phyloP scores from a whole-genome alignment of 495 filamentous ascomycete genomes.

The Baudoinia panamericana region DNA sequence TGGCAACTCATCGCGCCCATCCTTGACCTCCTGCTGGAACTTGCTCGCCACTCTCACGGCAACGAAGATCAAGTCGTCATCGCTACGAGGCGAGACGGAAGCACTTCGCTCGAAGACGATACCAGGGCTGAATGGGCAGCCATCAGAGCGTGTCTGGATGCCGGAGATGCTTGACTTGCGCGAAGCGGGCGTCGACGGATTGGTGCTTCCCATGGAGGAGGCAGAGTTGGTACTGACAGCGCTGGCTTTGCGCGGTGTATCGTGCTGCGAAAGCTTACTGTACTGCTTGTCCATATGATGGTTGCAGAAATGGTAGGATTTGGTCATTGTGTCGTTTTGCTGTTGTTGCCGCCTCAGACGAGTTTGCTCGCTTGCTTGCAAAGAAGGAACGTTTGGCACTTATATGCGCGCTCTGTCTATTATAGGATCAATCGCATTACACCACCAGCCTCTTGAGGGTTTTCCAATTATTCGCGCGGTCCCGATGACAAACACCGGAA shows the following conservation, averaged over 20 bases:
- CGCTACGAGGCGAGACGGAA: slow-evolving; percentile 1
- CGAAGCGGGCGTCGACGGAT: too few species aligned
- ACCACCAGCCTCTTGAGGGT: too few species aligned
- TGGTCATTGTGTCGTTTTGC: not conserved
- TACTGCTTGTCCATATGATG: not conserved
- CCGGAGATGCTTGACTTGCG: not conserved
- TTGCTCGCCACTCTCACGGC: slow-evolving; percentile 1
- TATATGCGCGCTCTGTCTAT: too few species aligned
- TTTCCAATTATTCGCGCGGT: too few species aligned
- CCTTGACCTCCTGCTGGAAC: not conserved
- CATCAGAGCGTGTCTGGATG: not conserved
- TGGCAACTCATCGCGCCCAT: slow-evolving; percentile 5
- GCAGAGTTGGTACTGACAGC: not conserved
- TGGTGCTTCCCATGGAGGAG: too few species aligned
- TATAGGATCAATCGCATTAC: too few species aligned
- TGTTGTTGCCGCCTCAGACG: too few species aligned
- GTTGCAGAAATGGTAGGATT: not conserved
- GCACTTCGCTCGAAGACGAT: slow-evolving; percentile 8
- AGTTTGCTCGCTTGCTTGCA: too few species aligned
- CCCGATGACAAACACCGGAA: too few species aligned
- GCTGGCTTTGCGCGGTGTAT: not conserved
- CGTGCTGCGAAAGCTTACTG: not conserved
- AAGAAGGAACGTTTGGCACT: too few species aligned
- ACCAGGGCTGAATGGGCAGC: slow-evolving; percentile 1
- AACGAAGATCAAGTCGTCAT: slow-evolving; percentile 15